phyloP scores from a whole-genome alignment of 2,329 filamentous ascomycete genomes.

The Colletotrichum abscissum region DNA sequence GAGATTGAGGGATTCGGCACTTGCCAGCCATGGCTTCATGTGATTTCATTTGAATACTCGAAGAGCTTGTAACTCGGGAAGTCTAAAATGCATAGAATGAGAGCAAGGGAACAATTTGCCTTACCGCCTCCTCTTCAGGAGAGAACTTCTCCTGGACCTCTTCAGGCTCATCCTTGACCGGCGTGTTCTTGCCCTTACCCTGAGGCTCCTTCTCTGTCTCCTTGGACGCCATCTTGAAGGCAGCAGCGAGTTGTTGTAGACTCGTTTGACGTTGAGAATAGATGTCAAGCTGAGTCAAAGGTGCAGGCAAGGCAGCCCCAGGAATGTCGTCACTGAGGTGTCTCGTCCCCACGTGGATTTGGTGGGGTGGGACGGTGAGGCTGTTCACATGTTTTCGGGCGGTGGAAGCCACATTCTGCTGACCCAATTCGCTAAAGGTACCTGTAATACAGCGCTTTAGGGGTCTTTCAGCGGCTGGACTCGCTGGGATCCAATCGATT shows the following conservation, averaged over 20 bases:
- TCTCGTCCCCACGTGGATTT: conserved; percentile 23
- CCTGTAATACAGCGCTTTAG: not conserved
- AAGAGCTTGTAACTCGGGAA: too few species aligned
- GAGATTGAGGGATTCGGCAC: not conserved
- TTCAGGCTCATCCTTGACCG: conserved; percentile 38
- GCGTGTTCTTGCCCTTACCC: conserved; percentile 24
- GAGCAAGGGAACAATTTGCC: conserved; percentile 32
- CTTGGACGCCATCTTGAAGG: conserved; percentile 15
- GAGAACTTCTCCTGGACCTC: conserved; percentile 54
- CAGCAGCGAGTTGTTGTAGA: not conserved
- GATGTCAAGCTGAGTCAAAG: not conserved
- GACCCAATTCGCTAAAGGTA: too few species aligned
- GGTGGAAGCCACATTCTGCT: not conserved
- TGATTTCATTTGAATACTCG: not conserved
- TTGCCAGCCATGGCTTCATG: not conserved
- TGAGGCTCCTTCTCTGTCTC: conserved; percentile 20
- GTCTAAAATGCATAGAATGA: not conserved
- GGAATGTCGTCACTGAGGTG: conserved; percentile 26
- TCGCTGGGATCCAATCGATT: not conserved
- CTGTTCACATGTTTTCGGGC: conserved; percentile 29
- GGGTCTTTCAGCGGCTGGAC: not conserved
- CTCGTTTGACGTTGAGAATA: not conserved
- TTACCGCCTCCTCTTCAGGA: conserved; percentile 68
- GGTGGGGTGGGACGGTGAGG: conserved; percentile 16
- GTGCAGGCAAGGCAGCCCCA: not conserved